Base-by-base conservation (phyloP, 495 filamentous ascomycete species). In the Sphaerosporella brunnea region DNA sequence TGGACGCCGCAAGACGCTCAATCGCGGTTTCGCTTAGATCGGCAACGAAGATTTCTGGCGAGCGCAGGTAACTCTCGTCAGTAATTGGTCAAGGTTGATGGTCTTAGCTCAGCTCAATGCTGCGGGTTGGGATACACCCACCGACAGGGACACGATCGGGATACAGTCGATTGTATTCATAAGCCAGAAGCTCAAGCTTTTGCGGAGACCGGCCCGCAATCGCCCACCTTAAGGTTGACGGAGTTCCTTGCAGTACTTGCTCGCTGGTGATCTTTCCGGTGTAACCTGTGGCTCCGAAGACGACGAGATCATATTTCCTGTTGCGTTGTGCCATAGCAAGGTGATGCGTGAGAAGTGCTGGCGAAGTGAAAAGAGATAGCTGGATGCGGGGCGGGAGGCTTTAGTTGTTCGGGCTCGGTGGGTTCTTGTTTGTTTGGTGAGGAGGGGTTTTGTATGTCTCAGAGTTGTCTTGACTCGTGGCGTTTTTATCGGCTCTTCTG, bases 201-300 rank as follows among this genome's bases (percentile, higher is more conserved):
- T 65, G 60, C 20, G 66, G 64, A 5, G 83, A 87, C 23, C 88
- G 79, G 15, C 88, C 88, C 8, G 86, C 84, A 39, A 94, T 66
- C 20, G 86, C 88, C 88, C 88, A 96, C 67, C 75, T 86, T 20
- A 93, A 61, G 60, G 80, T 67, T 5, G 83, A 88, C 1, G 88
- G 84, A 1, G 83, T 71, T 47, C 74, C 64, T 32, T 71, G 71
- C 34, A 79, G 69, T 50, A 94, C 83, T 59, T 90, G 72, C 61
- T 93, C 77, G 35, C 78, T 80, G 28, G 74, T 78, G 23, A 80
- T 66, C 53, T 75, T 77, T 9, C 88, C 88, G 0, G 88, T 96
- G 64, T 93, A 93, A 18, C 88, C 88, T 53, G 74, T 74, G 10
- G 85, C 85, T 16, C 88, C 88, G 26, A 88, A 73, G 24, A 96